Percentiles rank a stretch among this genome's conserved stretches.
These are phyloP conservation scores for Colletotrichum paranaense DNA, from an alignment of 2,329 filamentous ascomycete species.

Conservation along the genomic window DNA sequence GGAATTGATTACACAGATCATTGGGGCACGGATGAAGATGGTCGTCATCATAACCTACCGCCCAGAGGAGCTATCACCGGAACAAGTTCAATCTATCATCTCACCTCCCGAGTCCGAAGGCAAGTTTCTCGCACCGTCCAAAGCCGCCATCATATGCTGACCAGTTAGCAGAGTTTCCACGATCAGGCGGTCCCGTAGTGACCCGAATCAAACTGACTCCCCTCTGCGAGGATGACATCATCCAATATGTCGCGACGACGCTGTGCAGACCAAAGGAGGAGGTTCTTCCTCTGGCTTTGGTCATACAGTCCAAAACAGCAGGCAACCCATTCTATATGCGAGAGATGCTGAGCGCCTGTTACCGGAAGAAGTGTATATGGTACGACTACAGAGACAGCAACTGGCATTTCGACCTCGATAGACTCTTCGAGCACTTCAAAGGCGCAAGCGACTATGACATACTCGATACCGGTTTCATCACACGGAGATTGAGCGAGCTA, in stretches of 20 bases:
- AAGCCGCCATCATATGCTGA: slow-evolving; percentile 39
- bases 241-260: slow-evolving; percentile 84
- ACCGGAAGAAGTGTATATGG: slow-evolving; percentile 88
- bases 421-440: slow-evolving; percentile 86
- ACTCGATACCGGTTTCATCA: slow-evolving; percentile 85
- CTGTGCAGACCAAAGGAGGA: slow-evolving; percentile 80
- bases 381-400: slow-evolving; percentile 86
- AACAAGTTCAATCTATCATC: slow-evolving; percentile 65
- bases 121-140: slow-evolving; percentile 39
- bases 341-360: slow-evolving; percentile 89
- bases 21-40: slow-evolving; percentile 82
- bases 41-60: slow-evolving; percentile 83
- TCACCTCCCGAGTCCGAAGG: slow-evolving; percentile 66
- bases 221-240: slow-evolving; percentile 82
- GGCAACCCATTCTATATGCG: slow-evolving; percentile 93
- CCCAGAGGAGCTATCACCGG: slow-evolving; percentile 71
- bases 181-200: slow-evolving; percentile 63
- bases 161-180: slow-evolving; percentile 51
- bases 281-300: slow-evolving; percentile 80
- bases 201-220: slow-evolving; percentile 80
- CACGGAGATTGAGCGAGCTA: slow-evolving; percentile 80
- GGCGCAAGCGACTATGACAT: slow-evolving; percentile 82
- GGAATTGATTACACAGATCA: slow-evolving; percentile 84
- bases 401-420: slow-evolving; percentile 89
- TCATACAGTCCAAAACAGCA: slow-evolving; percentile 88